These are phyloP conservation scores for Xerocomellus chrysenteron DNA, from an alignment of 768 basidiomycete genomes.

Conservation along the genomic window DNA sequence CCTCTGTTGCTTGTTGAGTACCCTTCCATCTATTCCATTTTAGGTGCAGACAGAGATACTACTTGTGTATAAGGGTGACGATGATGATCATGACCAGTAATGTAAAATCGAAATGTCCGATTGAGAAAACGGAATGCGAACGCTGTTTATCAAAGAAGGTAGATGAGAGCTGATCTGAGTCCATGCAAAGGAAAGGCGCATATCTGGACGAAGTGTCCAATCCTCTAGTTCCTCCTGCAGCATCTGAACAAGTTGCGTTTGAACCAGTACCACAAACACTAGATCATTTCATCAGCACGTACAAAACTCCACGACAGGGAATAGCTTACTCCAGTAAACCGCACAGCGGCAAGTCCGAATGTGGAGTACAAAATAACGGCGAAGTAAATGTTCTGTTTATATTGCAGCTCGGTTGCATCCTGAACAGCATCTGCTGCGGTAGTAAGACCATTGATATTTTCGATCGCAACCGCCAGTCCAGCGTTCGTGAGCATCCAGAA, in stretches of 20 bases:
- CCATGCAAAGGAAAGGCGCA: conserved; percentile 22
- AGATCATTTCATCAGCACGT: conserved; percentile 3
- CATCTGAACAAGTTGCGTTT: conserved; percentile 80
- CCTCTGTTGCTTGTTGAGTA: conserved; percentile 19
- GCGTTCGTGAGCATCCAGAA: conserved; percentile 81
- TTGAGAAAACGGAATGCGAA: conserved; percentile 12
- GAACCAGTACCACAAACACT: conserved; percentile 85
- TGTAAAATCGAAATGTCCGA: conserved; percentile 26
- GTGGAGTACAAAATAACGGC: conserved; percentile 78
- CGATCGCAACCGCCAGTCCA: conserved; percentile 67
- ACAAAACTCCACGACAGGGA: not conserved
- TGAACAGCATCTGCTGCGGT: conserved; percentile 35
- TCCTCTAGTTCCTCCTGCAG: conserved; percentile 66
- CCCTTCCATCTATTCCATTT: conserved; percentile 24
- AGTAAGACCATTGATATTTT: conserved; percentile 67
- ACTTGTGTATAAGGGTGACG: conserved; percentile 13
- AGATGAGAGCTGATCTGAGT: conserved; percentile 31
- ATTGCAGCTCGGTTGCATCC: conserved; percentile 42
- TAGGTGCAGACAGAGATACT: conserved; percentile 24
- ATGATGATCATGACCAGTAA: conserved; percentile 19
- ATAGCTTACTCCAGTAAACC: conserved; percentile 70
- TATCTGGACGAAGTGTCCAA: conserved; percentile 7
- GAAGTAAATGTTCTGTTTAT: conserved; percentile 67
- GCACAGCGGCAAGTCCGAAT: conserved; percentile 66
- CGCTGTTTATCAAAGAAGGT: conserved; percentile 30